Base-by-base conservation (phyloP, 1,139 yeast genomes). In the Kodamaea arcana region DNA sequence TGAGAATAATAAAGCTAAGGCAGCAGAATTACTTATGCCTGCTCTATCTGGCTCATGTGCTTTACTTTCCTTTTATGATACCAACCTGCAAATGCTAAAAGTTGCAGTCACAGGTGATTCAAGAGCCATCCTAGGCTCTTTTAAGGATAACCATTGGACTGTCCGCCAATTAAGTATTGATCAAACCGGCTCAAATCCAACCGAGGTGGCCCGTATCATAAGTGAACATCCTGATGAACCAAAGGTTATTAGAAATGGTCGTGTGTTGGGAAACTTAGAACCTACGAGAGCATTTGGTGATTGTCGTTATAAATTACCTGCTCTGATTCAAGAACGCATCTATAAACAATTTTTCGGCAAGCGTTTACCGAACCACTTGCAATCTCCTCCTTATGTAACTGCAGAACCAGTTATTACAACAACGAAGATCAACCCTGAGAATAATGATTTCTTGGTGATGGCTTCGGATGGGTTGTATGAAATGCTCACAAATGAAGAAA, bases 51-150 rank as follows among this genome's bases (percentile, higher is more conserved):
- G 98, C 0, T 82, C 97, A 0, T 92, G 99, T 65, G 97, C 95
- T 0, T 68, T 92, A 41, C 68, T 92, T 42, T 80, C 95, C 2
- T 82, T 86, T 51, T 92, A 84, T 58, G 96, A 92, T 56, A 79
- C 95, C 2, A 72, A 75, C 38, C 71, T 87, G 25, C 73, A 78
- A 37, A 62, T 74, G 34, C 69, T 92, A 45, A 82, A 87, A 47
- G 95, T 92, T 21, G 98, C 98, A 0, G 95, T 90, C 5, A 80
- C 97, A 0, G 99, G 99, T 29, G 99, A 92, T 57, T 90, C 97
- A 0, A 73, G 98, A 43, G 97, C 97, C 0, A 75, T 92, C 16
- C 65, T 92, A 28, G 96, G 97, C 2, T 78, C 90, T 2, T 69
- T 77, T 35, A 75, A 74, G 42, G 77, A 70, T 32, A 85, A 85